phyloP scores from a whole-genome alignment of 495 filamentous ascomycete species.

The Patellaria atrata region DNA sequence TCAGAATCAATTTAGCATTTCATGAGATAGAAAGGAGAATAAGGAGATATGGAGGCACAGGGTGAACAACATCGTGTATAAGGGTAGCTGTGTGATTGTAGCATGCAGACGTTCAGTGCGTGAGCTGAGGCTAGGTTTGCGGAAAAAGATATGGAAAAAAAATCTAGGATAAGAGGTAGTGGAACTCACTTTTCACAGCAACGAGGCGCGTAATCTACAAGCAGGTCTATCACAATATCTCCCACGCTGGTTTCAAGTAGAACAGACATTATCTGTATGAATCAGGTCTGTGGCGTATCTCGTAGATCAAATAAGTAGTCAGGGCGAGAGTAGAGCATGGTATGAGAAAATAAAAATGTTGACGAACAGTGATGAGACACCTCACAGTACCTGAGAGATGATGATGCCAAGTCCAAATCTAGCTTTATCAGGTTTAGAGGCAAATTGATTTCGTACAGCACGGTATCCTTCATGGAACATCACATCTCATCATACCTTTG shows the following conservation, averaged over 20 bases:
- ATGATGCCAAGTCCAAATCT: background rate
- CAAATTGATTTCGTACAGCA: no score
- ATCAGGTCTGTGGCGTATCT: background rate
- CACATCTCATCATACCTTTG: no score
- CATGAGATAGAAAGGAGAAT: no score
- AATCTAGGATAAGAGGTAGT: slow-evolving; percentile 3
- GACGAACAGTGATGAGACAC: background rate
- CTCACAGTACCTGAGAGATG: background rate
- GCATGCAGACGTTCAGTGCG: slow-evolving; percentile 6
- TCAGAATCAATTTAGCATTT: no score
- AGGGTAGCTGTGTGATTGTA: no score
- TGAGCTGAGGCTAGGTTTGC: slow-evolving; percentile 11
- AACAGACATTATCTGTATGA: slow-evolving; percentile 45
- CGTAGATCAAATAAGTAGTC: background rate
- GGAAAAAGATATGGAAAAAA: slow-evolving; percentile 5
- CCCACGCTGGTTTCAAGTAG: slow-evolving; percentile 82
- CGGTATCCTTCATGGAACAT: no score
- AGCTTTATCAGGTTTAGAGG: background rate
- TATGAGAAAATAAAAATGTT: background rate
- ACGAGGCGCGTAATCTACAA: slow-evolving; percentile 73
- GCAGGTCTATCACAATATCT: slow-evolving; percentile 84
- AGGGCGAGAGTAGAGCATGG: background rate
- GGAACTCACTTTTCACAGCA: slow-evolving; percentile 76
- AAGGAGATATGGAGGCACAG: no score
- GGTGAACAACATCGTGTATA: no score